These are phyloP conservation scores for Trypanosoma avium DNA, from an alignment of 208 protist species.

Conservation along the genomic window DNA sequence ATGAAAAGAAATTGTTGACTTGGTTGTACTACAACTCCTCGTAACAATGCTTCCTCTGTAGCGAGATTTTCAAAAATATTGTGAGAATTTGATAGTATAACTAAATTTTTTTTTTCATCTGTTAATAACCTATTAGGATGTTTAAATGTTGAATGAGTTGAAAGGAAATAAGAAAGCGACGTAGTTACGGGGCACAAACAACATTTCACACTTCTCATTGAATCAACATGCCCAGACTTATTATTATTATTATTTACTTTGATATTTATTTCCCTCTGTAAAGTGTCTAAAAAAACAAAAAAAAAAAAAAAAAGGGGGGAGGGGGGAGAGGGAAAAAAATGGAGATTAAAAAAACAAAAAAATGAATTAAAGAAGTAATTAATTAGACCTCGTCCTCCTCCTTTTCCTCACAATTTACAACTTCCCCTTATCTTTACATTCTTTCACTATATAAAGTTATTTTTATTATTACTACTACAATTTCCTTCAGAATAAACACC, in stretches of 20 bases:
- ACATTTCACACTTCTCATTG: conserved; percentile 1
- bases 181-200: conserved; percentile 6
- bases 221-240: too few species aligned
- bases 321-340: not conserved
- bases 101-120: conserved; percentile 3
- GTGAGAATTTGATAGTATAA: conserved; percentile 41
- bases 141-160: not conserved
- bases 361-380: not conserved
- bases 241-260: too few species aligned
- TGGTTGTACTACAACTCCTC: conserved; percentile 43
- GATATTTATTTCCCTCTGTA: too few species aligned
- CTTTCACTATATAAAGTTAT: too few species aligned
- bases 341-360: conserved; percentile 1
- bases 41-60: conserved; percentile 70
- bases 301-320: not conserved
- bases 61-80: conserved; percentile 76
- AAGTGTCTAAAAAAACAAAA: too few species aligned
- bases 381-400: not conserved
- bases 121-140: conserved; percentile 11
- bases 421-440: too few species aligned
- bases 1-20: conserved; percentile 49
- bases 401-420: too few species aligned
- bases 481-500: not conserved
- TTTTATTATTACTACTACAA: too few species aligned
- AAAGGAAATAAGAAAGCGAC: conserved; percentile 18